phyloP scores from a whole-genome alignment of 192 early-diverging fungal species.

The Globomyces pollinis-pini region DNA sequence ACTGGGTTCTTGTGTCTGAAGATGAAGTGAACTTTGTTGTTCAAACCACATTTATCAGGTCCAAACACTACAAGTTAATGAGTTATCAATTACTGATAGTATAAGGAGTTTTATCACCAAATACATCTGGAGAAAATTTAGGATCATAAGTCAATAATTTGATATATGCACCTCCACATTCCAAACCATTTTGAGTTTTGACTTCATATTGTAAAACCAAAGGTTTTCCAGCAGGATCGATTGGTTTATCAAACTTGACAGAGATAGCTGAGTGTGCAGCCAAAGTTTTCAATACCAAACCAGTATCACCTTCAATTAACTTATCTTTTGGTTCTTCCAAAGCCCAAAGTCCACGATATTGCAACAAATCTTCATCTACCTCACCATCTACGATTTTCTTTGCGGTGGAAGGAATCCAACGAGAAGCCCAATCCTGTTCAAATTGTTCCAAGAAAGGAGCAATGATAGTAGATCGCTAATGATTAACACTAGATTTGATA shows the following conservation, averaged over 20 bases:
- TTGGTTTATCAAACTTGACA: slow-evolving; percentile 53
- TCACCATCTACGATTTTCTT: slow-evolving; percentile 64
- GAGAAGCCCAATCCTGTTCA: slow-evolving; percentile 39
- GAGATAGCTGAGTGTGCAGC: slow-evolving; percentile 85
- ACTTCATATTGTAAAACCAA: slow-evolving; percentile 83
- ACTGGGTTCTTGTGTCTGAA: slow-evolving; percentile 84
- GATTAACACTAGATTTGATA: too few species aligned
- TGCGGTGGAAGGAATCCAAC: slow-evolving; percentile 62
- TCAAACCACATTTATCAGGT: slow-evolving; percentile 89
- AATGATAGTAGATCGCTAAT: slow-evolving; percentile 50
- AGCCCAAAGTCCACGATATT: slow-evolving; percentile 68
- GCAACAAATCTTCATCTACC: slow-evolving; percentile 61
- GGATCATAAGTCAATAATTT: slow-evolving; percentile 71
- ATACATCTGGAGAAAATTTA: slow-evolving; percentile 56
- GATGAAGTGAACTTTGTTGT: slow-evolving; percentile 89
- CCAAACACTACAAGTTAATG: slow-evolving; percentile 83
- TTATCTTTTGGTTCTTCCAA: slow-evolving; percentile 53
- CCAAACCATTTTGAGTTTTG: slow-evolving; percentile 76
- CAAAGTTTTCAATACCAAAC: slow-evolving; percentile 69
- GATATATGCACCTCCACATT: slow-evolving; percentile 91
- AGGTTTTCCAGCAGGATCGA: slow-evolving; percentile 66
- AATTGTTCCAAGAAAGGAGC: slow-evolving; percentile 75
- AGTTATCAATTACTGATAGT: slow-evolving; percentile 50
- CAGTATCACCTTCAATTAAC: slow-evolving; percentile 60
- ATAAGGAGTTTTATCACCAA: slow-evolving; percentile 80